A percentile compares a stretch with the other conserved stretches of the same genome.
Evolutionary conservation across 352 stramenopile species (phyloP).

Genomic region (Phytophthora aleatoria): DNA sequence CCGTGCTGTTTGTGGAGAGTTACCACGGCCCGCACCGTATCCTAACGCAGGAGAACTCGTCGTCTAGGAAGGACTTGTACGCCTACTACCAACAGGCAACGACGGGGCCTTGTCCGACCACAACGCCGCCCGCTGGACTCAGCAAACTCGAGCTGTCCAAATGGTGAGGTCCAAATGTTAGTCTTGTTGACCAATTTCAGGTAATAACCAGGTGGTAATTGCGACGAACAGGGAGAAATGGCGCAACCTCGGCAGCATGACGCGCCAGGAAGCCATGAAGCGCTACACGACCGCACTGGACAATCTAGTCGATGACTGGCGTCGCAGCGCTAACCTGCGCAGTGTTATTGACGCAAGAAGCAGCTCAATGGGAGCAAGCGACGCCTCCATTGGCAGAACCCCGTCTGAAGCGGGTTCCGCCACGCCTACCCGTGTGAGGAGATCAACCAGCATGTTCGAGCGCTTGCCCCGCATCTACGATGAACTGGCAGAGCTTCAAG

Average conservation of each 20-base stretch:
- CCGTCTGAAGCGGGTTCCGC: slow-evolving; percentile 23
- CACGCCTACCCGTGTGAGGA: slow-evolving; percentile 23
- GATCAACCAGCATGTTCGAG: slow-evolving; percentile 68
- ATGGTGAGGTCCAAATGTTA: slow-evolving; percentile 31
- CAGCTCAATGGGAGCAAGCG: slow-evolving; percentile 9
- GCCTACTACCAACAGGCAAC: slow-evolving; percentile 81
- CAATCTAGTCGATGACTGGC: slow-evolving; percentile 84
- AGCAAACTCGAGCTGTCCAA: slow-evolving; percentile 66
- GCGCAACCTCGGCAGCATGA: slow-evolving; percentile 67
- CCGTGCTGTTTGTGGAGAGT: slow-evolving; percentile 80
- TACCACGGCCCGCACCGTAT: slow-evolving; percentile 85
- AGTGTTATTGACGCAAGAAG: slow-evolving; percentile 9
- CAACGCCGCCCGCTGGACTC: slow-evolving; percentile 36
- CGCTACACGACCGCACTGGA: slow-evolving; percentile 76
- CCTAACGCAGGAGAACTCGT: slow-evolving; percentile 70
- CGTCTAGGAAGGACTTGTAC: slow-evolving; percentile 82
- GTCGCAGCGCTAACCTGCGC: slow-evolving; percentile 56
- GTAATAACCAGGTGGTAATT: neutral
- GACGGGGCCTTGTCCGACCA: slow-evolving; percentile 50
- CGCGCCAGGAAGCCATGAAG: slow-evolving; percentile 79
- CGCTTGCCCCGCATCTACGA: slow-evolving; percentile 69
- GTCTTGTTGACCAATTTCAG: neutral
- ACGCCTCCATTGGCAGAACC: slow-evolving; percentile 21
- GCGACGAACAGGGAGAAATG: slow-evolving; percentile 66
- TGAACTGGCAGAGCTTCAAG: slow-evolving; percentile 67